Base-by-base conservation (phyloP, 768 basidiomycete species). In the Pleurotus eryngii region DNA sequence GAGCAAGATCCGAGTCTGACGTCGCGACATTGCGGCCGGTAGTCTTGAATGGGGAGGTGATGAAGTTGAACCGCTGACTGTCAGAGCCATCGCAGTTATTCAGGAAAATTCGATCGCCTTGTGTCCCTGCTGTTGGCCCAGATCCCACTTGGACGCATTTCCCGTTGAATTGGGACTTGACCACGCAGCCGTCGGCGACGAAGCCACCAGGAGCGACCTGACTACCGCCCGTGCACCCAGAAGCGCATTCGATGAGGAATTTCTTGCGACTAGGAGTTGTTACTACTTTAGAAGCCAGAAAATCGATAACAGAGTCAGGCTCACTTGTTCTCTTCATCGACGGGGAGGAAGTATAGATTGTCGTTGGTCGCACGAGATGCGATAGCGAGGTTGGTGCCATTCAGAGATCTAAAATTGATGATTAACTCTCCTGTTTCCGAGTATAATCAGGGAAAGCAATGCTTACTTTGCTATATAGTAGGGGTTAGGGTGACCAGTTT, bases 401-500 rank as follows among this genome's bases (percentile, higher is more conserved):
- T 54, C 35, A 54, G 15, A 17, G 51, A 54, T n/a, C 51, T 54
- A 12, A 45, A 45, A n/a, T 35, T 8, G 30, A 35, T 35, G 42
- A 17, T 24, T n/a, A 40, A 26, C n/a, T 24, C 6, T 5, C 37
- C 15, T 30, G 49, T 18, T 24, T 35, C 49, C 37, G 26, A 6
- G 9, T 9, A 24, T 11, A 3, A 7, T n/a, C 17, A 39, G 2
- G 15, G 11, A 42, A n/a, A 24, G 51, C 14, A 4, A 11, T 17
- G 42, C 51, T 22, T 12, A 54, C 51, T 54, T 54, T n/a, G 51
- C 51, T 24, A 54, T 7, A 24, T 54, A 54, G 39, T 40, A 39
- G 14, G 51, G 51, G 26, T 39, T 40, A 40, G 51, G 51, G 12
- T 37, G 20, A 24, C 51, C 51, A 7, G 51, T 54, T 30, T 54